These are phyloP conservation scores for Chlorella sp. DNA, from an alignment of 139 green algal genomes.

Conservation along the genomic window DNA sequence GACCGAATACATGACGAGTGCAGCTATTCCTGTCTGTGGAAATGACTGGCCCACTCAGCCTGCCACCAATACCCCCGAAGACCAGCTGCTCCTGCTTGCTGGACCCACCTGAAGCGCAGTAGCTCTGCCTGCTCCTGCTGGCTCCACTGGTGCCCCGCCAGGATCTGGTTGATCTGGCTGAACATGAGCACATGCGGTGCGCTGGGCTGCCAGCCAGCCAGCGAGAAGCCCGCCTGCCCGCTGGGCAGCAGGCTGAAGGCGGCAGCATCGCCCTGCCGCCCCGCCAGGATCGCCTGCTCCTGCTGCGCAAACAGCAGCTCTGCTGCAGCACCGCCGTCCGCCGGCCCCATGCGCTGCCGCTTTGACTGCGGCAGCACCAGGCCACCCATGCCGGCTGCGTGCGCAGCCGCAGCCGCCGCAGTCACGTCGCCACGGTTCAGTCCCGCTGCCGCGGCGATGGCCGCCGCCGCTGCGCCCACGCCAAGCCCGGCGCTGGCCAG, in stretches of 20 bases:
- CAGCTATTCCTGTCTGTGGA: not conserved
- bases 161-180: not conserved
- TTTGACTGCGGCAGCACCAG: conserved; percentile 1
- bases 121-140: conserved; percentile 1
- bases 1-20: not conserved
- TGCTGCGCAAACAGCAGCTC: conserved; percentile 10
- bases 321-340: not conserved
- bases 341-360: not conserved
- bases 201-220: conserved; percentile 21
- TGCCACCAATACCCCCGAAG: no score
- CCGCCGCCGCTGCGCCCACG: not conserved
- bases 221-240: not conserved
- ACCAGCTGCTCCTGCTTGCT: not conserved
- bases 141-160: conserved; percentile 26
- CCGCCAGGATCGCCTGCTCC: not conserved
- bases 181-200: conserved; percentile 23
- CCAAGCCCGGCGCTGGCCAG: not conserved
- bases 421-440: not conserved
- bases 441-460: not conserved
- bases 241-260: not conserved
- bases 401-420: not conserved
- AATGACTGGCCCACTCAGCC: not conserved
- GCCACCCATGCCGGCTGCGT: not conserved
- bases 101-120: conserved; percentile 17
- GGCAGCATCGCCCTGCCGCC: not conserved